Evolutionary conservation across 2,329 filamentous ascomycete species (phyloP).

Genomic region (Colletotrichum caudatum): DNA sequence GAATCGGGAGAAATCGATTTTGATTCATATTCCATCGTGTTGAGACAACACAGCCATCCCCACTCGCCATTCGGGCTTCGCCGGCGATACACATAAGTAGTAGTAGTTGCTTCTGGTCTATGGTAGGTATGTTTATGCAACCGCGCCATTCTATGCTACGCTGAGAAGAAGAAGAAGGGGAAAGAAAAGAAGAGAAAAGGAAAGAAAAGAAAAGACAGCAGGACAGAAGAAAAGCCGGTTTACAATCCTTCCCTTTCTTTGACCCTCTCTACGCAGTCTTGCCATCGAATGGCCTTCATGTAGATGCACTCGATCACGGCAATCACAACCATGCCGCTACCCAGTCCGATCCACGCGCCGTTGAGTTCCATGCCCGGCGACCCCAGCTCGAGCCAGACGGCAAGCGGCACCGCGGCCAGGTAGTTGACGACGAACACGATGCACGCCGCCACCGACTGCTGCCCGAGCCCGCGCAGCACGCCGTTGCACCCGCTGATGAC

Average conservation of each 20-base stretch:
- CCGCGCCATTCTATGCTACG: constrained; percentile 12
- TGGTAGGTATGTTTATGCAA: constrained; percentile 4
- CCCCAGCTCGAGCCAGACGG: constrained; percentile 55
- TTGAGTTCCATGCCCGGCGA: constrained; percentile 48
- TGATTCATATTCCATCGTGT: neutral
- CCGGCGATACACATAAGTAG: neutral
- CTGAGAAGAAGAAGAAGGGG: neutral
- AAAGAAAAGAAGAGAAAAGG: neutral
- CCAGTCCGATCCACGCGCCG: constrained; percentile 53
- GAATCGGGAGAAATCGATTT: too few species aligned
- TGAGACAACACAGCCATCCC: neutral
- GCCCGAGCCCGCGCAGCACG: constrained; percentile 54
- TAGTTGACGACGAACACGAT: constrained; percentile 54
- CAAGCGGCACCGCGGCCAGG: constrained; percentile 53
- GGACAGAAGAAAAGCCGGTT: neutral
- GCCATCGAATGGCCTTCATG: constrained; percentile 47
- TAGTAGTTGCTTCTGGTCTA: constrained; percentile 9
- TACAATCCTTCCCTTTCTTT: constrained; percentile 46
- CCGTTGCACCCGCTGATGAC: constrained; percentile 54
- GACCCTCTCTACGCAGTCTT: constrained; percentile 49
- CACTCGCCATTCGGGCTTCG: neutral
- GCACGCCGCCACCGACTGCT: constrained; percentile 53
- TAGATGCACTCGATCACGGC: constrained; percentile 50
- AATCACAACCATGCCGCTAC: constrained; percentile 50
- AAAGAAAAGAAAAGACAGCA: neutral